A percentile compares a stretch with the other conserved stretches of the same genome.
Evolutionary conservation across 140 eudicot genomes (phyloP).

Genomic region (Ambrosia hybrid): DNA sequence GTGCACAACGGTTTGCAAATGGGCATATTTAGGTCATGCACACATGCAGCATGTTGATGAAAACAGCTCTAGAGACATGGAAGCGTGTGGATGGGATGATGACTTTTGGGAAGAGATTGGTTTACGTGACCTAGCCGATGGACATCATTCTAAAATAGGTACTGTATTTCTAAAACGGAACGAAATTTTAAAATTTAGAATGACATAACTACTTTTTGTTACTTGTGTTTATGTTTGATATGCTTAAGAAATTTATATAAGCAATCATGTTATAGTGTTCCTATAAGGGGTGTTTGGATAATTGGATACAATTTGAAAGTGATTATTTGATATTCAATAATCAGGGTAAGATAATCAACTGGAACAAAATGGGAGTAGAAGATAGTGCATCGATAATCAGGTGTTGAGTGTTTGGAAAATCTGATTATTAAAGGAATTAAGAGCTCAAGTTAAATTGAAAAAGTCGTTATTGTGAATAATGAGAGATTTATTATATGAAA

Average conservation of each 20-base stretch:
- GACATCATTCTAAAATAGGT: constrained; percentile 98
- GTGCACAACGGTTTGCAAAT: constrained; percentile 98
- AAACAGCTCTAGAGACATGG: constrained; percentile 74
- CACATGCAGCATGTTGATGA: constrained; percentile 80
- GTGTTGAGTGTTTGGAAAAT: neutral
- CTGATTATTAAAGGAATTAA: neutral
- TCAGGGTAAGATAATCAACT: neutral
- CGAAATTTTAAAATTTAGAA: neutral
- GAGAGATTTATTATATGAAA: too few species aligned
- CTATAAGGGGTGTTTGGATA: neutral
- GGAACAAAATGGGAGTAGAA: neutral
- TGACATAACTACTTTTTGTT: neutral
- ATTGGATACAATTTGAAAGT: neutral
- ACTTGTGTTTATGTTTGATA: constrained; percentile 7
- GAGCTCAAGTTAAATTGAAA: too few species aligned
- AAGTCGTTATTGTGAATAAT: too few species aligned
- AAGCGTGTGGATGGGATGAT: constrained; percentile 99
- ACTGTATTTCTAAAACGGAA: constrained; percentile 11
- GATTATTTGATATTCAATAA: neutral
- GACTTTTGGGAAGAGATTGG: constrained; percentile 99
- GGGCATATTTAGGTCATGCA: constrained; percentile 99
- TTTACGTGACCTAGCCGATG: constrained; percentile 81
- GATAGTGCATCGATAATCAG: neutral
- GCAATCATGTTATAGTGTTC: neutral
- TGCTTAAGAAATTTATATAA: constrained; percentile 3